Conservation (phyloP, 768 basidiomycete species). For the Mycena amicta region DNA sequence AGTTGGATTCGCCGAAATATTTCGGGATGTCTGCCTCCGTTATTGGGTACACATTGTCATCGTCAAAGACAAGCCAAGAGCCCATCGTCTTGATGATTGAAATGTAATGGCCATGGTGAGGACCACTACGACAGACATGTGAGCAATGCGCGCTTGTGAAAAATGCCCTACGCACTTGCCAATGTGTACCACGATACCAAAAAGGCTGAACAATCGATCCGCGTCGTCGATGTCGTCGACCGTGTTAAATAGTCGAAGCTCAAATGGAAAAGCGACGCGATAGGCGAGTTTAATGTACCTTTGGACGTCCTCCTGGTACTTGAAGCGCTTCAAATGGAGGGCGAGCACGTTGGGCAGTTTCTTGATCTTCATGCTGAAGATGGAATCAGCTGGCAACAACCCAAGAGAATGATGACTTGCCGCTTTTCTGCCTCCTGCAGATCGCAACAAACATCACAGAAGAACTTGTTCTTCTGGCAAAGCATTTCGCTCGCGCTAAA, state of each 20-base stretch:
- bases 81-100: conserved; percentile 88
- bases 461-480: conserved; percentile 97
- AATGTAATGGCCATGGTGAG: conserved; percentile 98
- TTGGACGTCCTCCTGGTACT: conserved; percentile 90
- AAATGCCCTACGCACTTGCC: conserved; percentile 72
- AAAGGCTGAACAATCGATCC: conserved; percentile 91
- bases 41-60: conserved; percentile 88
- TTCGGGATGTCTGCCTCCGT: conserved; percentile 87
- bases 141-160: conserved; percentile 5
- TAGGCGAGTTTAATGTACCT: conserved; percentile 95
- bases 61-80: conserved; percentile 92
- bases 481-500: conserved; percentile 99
- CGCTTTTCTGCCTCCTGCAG: conserved; percentile 98
- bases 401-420: conserved; percentile 45
- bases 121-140: conserved; percentile 61
- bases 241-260: conserved; percentile 95
- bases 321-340: conserved; percentile 97
- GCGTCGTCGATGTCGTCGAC: conserved; percentile 91
- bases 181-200: conserved; percentile 98
- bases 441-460: conserved; percentile 95
- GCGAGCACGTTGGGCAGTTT: conserved; percentile 93
- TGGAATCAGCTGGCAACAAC: conserved; percentile 1
- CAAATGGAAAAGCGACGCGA: conserved; percentile 94
- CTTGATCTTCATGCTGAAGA: conserved; percentile 95
- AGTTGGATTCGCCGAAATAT: conserved; percentile 90